Evolutionary conservation across 2,329 filamentous ascomycete species (phyloP).

Genomic region (Monosporascus sp.): DNA sequence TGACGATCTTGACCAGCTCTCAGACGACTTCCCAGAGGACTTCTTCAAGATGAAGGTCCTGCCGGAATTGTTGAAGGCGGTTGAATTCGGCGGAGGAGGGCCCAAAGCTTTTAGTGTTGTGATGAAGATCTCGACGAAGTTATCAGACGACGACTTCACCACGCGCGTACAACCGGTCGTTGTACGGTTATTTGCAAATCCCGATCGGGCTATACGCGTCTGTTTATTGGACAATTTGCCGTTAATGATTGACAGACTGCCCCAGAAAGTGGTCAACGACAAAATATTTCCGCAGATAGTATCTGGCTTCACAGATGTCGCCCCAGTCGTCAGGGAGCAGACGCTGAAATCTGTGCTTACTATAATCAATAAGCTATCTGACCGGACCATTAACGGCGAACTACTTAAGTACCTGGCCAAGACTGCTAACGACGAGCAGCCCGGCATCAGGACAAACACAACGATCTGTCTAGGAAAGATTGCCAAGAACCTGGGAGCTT

Average conservation of each 20-base stretch:
- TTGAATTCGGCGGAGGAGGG: conserved; percentile 96
- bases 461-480: conserved; percentile 98
- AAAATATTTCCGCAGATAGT: conserved; percentile 96
- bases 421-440: conserved; percentile 95
- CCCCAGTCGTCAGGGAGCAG: conserved; percentile 88
- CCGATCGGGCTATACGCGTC: conserved; percentile 86
- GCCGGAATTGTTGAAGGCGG: conserved; percentile 92
- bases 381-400: conserved; percentile 90
- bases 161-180: conserved; percentile 77
- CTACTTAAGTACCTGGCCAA: conserved; percentile 86
- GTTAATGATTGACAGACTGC: conserved; percentile 82
- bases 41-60: conserved; percentile 98
- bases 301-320: conserved; percentile 89
- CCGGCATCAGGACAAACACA: conserved; percentile 94
- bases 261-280: conserved; percentile 86
- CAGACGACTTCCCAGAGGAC: conserved; percentile 93
- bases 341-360: conserved; percentile 90
- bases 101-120: conserved; percentile 84
- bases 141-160: conserved; percentile 87
- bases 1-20: conserved; percentile 77
- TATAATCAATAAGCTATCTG: conserved; percentile 82
- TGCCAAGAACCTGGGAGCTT: conserved; percentile 74
- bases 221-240: conserved; percentile 85
- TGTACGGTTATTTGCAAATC: conserved; percentile 80
- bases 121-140: conserved; percentile 83